Conservation (phyloP, 805 yeast genomes). For the Teunomyces pallodes region DNA sequence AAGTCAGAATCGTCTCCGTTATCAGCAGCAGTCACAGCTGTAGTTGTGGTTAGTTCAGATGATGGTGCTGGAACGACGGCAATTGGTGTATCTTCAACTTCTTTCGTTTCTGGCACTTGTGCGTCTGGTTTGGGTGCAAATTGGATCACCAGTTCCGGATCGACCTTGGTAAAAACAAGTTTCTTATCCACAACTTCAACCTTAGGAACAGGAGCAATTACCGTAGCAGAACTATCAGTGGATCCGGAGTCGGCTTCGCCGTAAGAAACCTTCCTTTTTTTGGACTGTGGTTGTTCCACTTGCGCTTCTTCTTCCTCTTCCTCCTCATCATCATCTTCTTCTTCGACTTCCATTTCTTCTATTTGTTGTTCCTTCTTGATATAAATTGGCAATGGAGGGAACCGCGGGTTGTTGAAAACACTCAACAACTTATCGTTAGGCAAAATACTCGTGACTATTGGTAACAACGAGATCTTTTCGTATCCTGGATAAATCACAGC, state of each 20-base stretch:
- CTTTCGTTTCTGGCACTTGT: constrained; percentile 5
- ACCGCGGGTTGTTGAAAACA: constrained; percentile 69
- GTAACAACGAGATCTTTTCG: constrained; percentile 63
- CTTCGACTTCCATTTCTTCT: constrained; percentile 3
- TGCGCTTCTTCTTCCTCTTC: constrained; percentile 1
- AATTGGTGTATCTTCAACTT: constrained; percentile 6
- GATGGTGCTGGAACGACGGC: constrained; percentile 5
- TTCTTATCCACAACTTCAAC: constrained; percentile 1
- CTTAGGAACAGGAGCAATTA: background rate
- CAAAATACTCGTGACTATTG: constrained; percentile 59
- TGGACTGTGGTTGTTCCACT: background rate
- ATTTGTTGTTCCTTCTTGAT: constrained; percentile 13
- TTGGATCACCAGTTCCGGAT: constrained; percentile 4
- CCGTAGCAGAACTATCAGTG: background rate
- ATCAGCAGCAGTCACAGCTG: background rate
- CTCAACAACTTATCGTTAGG: constrained; percentile 52
- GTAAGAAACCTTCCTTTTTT: constrained; percentile 4
- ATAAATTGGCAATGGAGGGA: constrained; percentile 50
- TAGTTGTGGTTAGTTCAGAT: constrained; percentile 3
- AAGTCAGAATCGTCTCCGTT: constrained; percentile 43
- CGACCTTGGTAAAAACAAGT: constrained; percentile 1
- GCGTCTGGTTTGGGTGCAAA: constrained; percentile 8
- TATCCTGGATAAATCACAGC: constrained; percentile 70
- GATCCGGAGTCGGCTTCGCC: background rate
- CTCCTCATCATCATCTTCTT: background rate